Percentiles rank a stretch among this genome's conserved stretches.
phyloP scores from a whole-genome alignment of 257 asterid genomes.

The Datura wrightii region DNA sequence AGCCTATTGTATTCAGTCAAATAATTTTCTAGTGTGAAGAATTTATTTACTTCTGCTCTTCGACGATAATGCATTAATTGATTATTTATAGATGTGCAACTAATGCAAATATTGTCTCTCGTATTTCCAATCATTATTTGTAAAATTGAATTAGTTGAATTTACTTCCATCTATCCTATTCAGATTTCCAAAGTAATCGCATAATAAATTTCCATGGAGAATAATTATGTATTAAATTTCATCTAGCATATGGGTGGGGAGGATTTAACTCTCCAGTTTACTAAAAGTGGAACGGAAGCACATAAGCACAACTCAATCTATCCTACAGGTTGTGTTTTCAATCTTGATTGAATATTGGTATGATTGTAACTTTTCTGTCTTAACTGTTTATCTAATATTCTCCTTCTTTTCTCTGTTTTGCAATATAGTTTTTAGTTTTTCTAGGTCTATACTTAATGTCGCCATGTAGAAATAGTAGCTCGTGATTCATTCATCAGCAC shows the following conservation, averaged over 20 bases:
- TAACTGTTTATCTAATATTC: neutral
- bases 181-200: slow-evolving; percentile 3
- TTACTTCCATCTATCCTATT: neutral
- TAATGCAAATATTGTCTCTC: neutral
- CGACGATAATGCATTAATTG: neutral
- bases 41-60: neutral
- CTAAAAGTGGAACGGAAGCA: neutral
- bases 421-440: neutral
- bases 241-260: slow-evolving; percentile 13
- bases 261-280: neutral
- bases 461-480: neutral
- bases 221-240: no score
- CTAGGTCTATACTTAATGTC: neutral
- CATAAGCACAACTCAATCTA: neutral
- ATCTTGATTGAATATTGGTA: no score
- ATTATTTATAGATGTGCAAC: neutral
- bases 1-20: no score
- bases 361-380: neutral
- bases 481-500: neutral
- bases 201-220: neutral
- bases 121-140: neutral
- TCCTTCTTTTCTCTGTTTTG: neutral
- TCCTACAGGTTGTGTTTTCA: neutral
- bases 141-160: neutral
- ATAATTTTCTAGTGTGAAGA: neutral